Conservation (phyloP, 2,329 filamentous ascomycete genomes). For the Bertia moriformis region DNA sequence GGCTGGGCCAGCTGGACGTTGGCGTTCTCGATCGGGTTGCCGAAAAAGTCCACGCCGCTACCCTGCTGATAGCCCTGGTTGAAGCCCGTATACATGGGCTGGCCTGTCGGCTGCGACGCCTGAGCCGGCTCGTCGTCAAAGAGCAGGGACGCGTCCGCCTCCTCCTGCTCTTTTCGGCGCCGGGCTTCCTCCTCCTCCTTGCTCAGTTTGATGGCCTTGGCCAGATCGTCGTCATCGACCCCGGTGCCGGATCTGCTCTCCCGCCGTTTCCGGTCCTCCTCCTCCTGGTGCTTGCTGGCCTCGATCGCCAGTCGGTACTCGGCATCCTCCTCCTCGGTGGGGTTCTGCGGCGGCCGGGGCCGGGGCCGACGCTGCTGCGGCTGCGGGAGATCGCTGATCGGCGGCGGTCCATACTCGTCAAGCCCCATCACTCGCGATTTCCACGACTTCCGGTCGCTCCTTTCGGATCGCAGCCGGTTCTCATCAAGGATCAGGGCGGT, state of each 20-base stretch:
- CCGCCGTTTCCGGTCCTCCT: constrained; percentile 70
- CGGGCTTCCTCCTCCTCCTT: constrained; percentile 80
- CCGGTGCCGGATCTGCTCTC: constrained; percentile 38
- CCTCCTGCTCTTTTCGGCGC: constrained; percentile 71
- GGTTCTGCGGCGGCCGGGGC: constrained; percentile 31
- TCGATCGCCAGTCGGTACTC: constrained; percentile 86
- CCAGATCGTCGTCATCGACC: constrained; percentile 66
- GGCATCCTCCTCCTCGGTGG: constrained; percentile 67
- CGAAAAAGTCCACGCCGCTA: constrained; percentile 89
- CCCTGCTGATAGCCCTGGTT: constrained; percentile 98
- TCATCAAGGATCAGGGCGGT: constrained; percentile 90
- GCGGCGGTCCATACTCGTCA: constrained; percentile 57
- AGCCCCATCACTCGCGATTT: constrained; percentile 90
- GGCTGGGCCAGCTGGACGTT: constrained; percentile 66
- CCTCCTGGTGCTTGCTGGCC: constrained; percentile 87
- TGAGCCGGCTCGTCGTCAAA: constrained; percentile 67
- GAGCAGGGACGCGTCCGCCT: constrained; percentile 69
- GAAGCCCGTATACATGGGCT: constrained; percentile 72
- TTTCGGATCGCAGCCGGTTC: constrained; percentile 76
- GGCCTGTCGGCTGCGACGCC: constrained; percentile 29
- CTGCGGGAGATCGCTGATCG: constrained; percentile 22
- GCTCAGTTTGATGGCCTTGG: constrained; percentile 88
- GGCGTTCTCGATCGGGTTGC: constrained; percentile 74
- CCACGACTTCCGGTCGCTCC: constrained; percentile 84
- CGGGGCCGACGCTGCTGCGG: constrained; percentile 30